Percentiles rank a stretch among this genome's conserved stretches.
Conservation (phyloP, 306 rosid genomes). For the Inga leiocalycina region DNA sequence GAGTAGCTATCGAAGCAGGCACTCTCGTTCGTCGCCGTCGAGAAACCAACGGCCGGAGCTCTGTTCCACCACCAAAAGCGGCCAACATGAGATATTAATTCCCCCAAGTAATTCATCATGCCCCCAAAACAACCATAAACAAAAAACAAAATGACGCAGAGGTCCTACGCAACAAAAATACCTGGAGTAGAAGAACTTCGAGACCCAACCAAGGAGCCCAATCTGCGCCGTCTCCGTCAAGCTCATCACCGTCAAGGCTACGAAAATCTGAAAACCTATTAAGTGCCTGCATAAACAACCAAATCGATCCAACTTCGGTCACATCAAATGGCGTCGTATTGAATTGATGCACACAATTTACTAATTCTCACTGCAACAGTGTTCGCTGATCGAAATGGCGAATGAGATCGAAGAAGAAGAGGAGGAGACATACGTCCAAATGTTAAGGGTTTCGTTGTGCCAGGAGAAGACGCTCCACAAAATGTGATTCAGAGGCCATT, state of each 20-base stretch:
- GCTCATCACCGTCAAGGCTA: slow-evolving; percentile 55
- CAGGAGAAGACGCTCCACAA: slow-evolving; percentile 66
- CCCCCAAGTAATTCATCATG: neutral
- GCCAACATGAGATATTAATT: neutral
- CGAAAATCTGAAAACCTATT: slow-evolving; percentile 69
- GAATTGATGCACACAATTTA: no score
- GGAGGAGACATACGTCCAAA: slow-evolving; percentile 70
- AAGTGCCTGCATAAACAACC: slow-evolving; percentile 59
- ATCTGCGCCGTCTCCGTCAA: slow-evolving; percentile 32
- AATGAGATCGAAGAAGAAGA: neutral
- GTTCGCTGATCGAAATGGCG: neutral
- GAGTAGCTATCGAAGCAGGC: slow-evolving; percentile 31
- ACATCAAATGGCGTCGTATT: neutral
- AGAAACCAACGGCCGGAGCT: slow-evolving; percentile 35
- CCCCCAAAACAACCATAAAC: neutral
- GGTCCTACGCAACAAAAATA: slow-evolving; percentile 15
- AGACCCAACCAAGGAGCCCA: slow-evolving; percentile 43
- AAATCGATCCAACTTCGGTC: neutral
- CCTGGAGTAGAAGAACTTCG: slow-evolving; percentile 46
- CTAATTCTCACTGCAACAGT: neutral
- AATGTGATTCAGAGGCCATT: slow-evolving; percentile 80
- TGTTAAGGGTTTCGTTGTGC: slow-evolving; percentile 91
- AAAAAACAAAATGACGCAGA: slow-evolving; percentile 21
- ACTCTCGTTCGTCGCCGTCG: slow-evolving; percentile 27
- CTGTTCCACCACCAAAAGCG: slow-evolving; percentile 42